Conservation (phyloP, 305 asterid genomes). For the Striga hermonthica region DNA sequence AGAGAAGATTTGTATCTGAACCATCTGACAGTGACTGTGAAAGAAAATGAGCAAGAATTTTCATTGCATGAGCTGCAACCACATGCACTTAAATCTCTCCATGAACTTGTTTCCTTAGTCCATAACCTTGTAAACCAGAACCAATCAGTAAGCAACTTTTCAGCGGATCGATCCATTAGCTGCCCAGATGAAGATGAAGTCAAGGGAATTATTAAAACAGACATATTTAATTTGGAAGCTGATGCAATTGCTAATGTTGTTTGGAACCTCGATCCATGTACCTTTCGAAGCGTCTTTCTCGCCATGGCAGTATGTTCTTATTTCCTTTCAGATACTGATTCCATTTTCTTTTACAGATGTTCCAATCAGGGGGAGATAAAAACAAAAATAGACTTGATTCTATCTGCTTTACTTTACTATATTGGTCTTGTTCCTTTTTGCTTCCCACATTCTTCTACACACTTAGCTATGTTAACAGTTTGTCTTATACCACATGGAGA, state of each 20-base stretch:
- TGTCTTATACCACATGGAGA: slow-evolving; percentile 25
- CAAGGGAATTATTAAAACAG: slow-evolving; percentile 31
- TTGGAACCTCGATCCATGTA: slow-evolving; percentile 71
- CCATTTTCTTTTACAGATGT: slow-evolving; percentile 15
- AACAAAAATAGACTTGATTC: slow-evolving; percentile 25
- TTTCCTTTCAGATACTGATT: slow-evolving; percentile 24
- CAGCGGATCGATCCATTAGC: slow-evolving; percentile 36
- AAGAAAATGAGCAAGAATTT: slow-evolving; percentile 40
- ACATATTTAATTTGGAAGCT: slow-evolving; percentile 51
- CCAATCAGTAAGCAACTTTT: slow-evolving; percentile 38
- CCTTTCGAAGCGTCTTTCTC: slow-evolving; percentile 57
- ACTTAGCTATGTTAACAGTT: slow-evolving; percentile 20
- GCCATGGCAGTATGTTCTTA: slow-evolving; percentile 71
- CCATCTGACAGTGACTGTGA: slow-evolving; percentile 36
- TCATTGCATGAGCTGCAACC: slow-evolving; percentile 63
- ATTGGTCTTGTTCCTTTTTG: slow-evolving; percentile 29
- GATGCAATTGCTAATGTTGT: slow-evolving; percentile 70
- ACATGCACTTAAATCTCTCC: slow-evolving; percentile 53
- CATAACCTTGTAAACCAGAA: slow-evolving; percentile 54
- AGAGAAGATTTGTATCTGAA: slow-evolving; percentile 36
- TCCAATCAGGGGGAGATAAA: not conserved
- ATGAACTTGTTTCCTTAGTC: slow-evolving; percentile 68
- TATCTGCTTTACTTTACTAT: slow-evolving; percentile 26
- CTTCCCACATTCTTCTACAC: slow-evolving; percentile 16
- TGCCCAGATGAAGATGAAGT: slow-evolving; percentile 32